Evolutionary conservation across 2,329 filamentous ascomycete genomes (phyloP), one percentile per base, ranked within the genome.

Genomic region (Venturiaceae sp.): DNA sequence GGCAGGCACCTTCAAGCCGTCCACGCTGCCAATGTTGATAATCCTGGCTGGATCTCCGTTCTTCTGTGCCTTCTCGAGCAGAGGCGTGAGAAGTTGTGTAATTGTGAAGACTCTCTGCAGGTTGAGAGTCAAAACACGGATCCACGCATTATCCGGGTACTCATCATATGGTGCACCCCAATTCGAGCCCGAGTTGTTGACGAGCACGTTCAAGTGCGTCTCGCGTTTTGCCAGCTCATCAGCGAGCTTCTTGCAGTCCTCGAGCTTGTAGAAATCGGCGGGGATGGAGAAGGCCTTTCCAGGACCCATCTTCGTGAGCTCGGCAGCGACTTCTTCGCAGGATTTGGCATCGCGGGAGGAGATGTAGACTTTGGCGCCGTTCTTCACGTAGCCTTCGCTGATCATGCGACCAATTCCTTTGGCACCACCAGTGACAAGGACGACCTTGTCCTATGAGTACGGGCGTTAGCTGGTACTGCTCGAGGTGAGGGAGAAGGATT

Each of bases 341-440:
- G 76, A 74, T 46, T 81, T 83, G 16, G 82, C 83, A 33, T 86
- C 85, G 26, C 83, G 79, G 5, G 83, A 86, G 5, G 83, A 83
- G 62, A 90, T 85, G 74, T 88, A 89, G 5, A 89, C 86, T 62
- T 81, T 86, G 16, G 77, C 79, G 59, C 83, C 83, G 70, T 85
- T 86, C 59, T 75, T 68, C n/a, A 86, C 77, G 70, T 84, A 86
- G 59, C 83, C 84, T 59, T 83, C 75, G 33, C 82, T 80, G 62
- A 87, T 87, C 84, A 87, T 87, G 60, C 80, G 80, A 16, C 84
- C 84, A 62, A 87, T 82, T 63, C 83, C 84, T 66, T 85, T 76
- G 4, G 74, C 74, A 34, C 74, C 75, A 61, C 75, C 75, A 3
- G 75, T 77, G 16, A 77, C 68, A 60, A 77, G 71, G 55, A 77